These are phyloP conservation scores for Gnomoniopsis smithogilvyi DNA, from an alignment of 2,329 filamentous ascomycete genomes.

Conservation along the genomic window DNA sequence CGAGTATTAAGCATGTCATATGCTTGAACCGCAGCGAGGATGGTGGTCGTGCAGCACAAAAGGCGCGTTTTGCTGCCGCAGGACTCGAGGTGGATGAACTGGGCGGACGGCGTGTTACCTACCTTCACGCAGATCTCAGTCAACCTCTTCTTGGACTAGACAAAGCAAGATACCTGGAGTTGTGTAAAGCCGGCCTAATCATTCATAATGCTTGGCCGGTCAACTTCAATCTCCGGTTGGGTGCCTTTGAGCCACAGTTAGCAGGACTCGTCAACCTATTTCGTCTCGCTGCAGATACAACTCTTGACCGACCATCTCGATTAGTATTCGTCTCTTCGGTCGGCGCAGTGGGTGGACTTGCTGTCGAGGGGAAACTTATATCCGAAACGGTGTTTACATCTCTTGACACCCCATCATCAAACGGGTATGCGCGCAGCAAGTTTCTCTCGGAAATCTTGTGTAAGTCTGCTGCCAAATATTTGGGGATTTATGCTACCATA, in stretches of 20 bases:
- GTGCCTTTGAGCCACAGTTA: conserved; percentile 42
- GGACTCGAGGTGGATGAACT: neutral
- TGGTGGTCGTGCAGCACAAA: neutral
- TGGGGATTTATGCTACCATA: conserved; percentile 26
- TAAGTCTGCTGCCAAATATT: conserved; percentile 24
- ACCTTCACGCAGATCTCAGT: conserved; percentile 20
- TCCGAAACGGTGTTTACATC: conserved; percentile 24
- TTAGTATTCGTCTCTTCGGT: conserved; percentile 51
- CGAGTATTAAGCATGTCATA: neutral
- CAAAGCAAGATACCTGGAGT: conserved; percentile 11
- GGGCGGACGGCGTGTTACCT: conserved; percentile 19
- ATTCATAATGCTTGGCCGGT: conserved; percentile 48
- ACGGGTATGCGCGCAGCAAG: conserved; percentile 35
- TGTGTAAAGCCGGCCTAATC: conserved; percentile 24
- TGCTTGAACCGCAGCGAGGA: conserved; percentile 1
- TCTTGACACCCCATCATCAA: conserved; percentile 22
- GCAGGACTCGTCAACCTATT: conserved; percentile 38
- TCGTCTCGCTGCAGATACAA: conserved; percentile 26
- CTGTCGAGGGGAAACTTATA: too few relatives aligned
- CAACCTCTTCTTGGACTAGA: conserved; percentile 21
- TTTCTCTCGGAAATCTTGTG: conserved; percentile 32
- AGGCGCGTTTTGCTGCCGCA: neutral
- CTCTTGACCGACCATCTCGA: conserved; percentile 19
- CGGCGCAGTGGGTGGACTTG: conserved; percentile 36
- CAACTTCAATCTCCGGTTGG: conserved; percentile 45